Percentiles rank a stretch among this genome's conserved stretches.
Conservation (phyloP, 169 alveolate genomes). For the Plasmodium berghei region DNA sequence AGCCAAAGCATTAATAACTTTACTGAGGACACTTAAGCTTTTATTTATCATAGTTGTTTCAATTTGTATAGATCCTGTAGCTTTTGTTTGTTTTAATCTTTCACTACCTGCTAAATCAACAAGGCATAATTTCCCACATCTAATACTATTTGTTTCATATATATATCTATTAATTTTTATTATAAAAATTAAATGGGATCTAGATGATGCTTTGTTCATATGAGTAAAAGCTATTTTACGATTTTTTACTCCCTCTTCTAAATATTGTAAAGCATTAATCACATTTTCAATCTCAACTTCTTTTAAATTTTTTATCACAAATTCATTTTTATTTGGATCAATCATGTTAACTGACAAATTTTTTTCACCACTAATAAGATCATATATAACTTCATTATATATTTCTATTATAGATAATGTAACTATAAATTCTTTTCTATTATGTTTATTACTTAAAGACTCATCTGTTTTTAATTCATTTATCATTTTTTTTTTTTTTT, state of each 20-base stretch:
- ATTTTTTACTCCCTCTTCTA: constrained; percentile 76
- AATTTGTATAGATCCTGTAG: constrained; percentile 86
- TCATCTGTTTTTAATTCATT: neutral
- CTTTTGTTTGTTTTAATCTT: constrained; percentile 86
- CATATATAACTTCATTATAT: constrained; percentile 80
- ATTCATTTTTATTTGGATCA: constrained; percentile 45
- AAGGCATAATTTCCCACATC: constrained; percentile 85
- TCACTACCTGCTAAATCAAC: constrained; percentile 91
- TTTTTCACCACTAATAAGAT: constrained; percentile 72
- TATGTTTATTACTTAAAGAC: constrained; percentile 40
- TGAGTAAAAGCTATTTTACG: constrained; percentile 80
- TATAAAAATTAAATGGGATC: constrained; percentile 82
- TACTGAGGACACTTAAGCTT: constrained; percentile 82
- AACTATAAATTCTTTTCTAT: constrained; percentile 46
- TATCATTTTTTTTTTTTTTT: neutral
- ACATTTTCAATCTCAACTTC: constrained; percentile 69
- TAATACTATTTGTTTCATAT: constrained; percentile 81
- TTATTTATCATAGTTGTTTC: constrained; percentile 87
- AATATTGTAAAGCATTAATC: constrained; percentile 35
- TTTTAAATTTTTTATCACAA: constrained; percentile 55
- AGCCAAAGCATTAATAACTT: constrained; percentile 84
- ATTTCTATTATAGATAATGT: constrained; percentile 81
- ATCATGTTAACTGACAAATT: constrained; percentile 47
- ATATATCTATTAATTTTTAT: constrained; percentile 71
- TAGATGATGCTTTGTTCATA: constrained; percentile 81